phyloP scores from a whole-genome alignment of 1,284 basidiomycete species.

The Ganoderma meredithae region DNA sequence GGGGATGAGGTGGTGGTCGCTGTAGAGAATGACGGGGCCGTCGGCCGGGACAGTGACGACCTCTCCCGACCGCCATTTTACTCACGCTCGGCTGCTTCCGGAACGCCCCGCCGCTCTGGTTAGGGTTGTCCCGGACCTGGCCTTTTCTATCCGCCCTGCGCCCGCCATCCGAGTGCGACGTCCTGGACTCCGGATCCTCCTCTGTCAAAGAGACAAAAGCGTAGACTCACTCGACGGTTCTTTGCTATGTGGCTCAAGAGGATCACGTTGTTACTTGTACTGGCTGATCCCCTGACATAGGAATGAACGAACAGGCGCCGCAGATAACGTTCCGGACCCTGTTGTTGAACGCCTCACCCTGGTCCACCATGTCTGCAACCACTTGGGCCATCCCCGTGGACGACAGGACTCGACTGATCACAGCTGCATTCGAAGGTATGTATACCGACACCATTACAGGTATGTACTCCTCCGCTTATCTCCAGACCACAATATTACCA shows the following conservation, averaged over 20 bases:
- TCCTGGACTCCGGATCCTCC: neutral
- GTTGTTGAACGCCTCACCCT: neutral
- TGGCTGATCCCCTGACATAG: neutral
- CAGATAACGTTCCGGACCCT: neutral
- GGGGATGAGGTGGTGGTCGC: conserved; percentile 33
- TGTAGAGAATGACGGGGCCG: conserved; percentile 34
- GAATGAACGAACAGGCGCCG: conserved; percentile 4
- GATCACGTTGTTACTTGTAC: neutral
- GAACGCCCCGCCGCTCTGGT: neutral
- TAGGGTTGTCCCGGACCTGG: conserved; percentile 6
- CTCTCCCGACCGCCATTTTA: conserved; percentile 30
- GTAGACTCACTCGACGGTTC: neutral
- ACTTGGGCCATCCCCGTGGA: conserved; percentile 35
- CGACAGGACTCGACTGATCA: conserved; percentile 41
- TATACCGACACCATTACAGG: neutral
- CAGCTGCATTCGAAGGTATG: conserved; percentile 45
- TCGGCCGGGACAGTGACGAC: conserved; percentile 33
- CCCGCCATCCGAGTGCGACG: neutral
- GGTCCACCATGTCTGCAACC: conserved; percentile 35
- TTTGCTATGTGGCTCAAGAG: neutral
- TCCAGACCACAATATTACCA: conserved; percentile 35
- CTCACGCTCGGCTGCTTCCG: conserved; percentile 32
- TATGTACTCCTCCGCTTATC: neutral
- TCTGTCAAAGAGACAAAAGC: neutral
- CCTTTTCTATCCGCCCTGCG: neutral